Conservation (phyloP, 805 yeast species). For the Kodamaea fukazawae region DNA sequence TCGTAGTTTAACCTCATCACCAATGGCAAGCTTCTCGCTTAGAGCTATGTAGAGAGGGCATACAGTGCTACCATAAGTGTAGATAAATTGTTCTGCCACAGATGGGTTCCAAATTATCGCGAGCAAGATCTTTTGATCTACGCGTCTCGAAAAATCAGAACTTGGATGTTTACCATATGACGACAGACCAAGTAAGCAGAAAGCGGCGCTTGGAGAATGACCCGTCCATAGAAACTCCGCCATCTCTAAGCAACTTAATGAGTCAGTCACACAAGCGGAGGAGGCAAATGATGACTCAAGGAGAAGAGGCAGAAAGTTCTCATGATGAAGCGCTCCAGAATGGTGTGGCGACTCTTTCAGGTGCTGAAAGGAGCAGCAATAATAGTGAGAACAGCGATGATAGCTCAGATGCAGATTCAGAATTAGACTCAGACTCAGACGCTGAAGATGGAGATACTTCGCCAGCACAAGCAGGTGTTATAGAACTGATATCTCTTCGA, state of each 20-base stretch:
- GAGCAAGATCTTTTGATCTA: no score
- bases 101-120: no score
- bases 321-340: no score
- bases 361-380: not conserved
- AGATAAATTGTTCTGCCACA: no score
- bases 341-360: not conserved
- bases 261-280: conserved; percentile 8
- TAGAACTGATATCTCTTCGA: conserved; percentile 57
- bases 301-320: not conserved
- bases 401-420: conserved; percentile 8
- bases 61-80: no score
- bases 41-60: no score
- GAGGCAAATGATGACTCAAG: conserved; percentile 9
- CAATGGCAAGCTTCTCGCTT: no score
- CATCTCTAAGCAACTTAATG: conserved; percentile 12
- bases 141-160: no score
- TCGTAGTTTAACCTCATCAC: no score
- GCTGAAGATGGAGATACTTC: conserved; percentile 14
- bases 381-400: not conserved
- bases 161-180: no score
- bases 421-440: conserved; percentile 17
- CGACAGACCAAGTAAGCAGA: no score
- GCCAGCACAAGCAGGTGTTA: conserved; percentile 59
- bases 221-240: conserved; percentile 7
- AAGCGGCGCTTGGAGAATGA: no score